Conservation (phyloP, 768 basidiomycete species). For the Pleurotus tuoliensis region DNA sequence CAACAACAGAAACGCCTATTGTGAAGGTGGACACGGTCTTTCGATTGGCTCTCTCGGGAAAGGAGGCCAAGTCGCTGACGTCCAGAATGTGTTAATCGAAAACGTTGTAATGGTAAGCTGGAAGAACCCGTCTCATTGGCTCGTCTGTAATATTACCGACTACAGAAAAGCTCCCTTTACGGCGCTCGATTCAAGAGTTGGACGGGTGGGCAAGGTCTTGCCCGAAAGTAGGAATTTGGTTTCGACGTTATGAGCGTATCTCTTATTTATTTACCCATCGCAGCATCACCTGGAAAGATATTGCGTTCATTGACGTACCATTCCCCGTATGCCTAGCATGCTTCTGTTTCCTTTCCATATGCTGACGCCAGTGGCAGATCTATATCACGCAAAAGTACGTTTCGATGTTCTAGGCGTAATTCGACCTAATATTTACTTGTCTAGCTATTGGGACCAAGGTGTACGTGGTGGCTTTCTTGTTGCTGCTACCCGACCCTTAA, state of each 20-base stretch:
- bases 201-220: slow-evolving; percentile 58
- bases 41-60: slow-evolving; percentile 52
- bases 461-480: slow-evolving; percentile 23
- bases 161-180: slow-evolving; percentile 47
- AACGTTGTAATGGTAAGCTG: slow-evolving; percentile 38
- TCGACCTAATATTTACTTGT: background rate
- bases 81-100: slow-evolving; percentile 55
- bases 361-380: slow-evolving; percentile 32
- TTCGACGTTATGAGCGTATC: background rate
- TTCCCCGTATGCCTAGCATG: slow-evolving; percentile 41
- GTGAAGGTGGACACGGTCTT: slow-evolving; percentile 56
- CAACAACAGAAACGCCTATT: slow-evolving; percentile 40
- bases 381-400: slow-evolving; percentile 60
- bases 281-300: slow-evolving; percentile 59
- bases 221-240: slow-evolving; percentile 40
- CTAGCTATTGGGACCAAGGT: slow-evolving; percentile 61
- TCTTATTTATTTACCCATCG: background rate
- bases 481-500: background rate
- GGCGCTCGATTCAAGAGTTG: slow-evolving; percentile 68
- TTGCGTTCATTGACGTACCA: slow-evolving; percentile 44
- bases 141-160: background rate
- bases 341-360: background rate
- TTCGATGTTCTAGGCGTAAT: background rate
- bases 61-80: slow-evolving; percentile 44
- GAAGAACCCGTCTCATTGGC: background rate